These are phyloP conservation scores for Pseudopyrenochaeta lycopersici DNA, from an alignment of 2,329 filamentous ascomycete species.

Conservation along the genomic window DNA sequence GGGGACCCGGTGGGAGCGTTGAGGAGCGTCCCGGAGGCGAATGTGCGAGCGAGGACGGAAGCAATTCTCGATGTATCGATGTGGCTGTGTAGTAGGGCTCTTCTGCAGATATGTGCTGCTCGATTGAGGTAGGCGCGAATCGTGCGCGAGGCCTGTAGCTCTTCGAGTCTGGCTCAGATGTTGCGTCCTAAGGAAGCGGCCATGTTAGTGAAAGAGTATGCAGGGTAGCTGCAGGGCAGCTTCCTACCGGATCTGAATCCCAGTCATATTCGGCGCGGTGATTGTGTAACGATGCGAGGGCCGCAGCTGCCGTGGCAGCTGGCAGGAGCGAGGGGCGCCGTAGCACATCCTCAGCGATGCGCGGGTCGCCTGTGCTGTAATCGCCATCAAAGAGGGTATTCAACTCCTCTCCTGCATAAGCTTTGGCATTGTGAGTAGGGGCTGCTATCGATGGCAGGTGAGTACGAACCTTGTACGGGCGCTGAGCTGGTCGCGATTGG, in stretches of 20 bases:
- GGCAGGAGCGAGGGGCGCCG: conserved; percentile 68
- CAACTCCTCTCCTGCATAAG: conserved; percentile 65
- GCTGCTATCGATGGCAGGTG: conserved; percentile 37
- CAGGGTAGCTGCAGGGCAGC: conserved; percentile 17
- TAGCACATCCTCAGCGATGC: conserved; percentile 74
- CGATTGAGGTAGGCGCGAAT: conserved; percentile 59
- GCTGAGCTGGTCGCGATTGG: conserved; percentile 52
- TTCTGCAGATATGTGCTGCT: conserved; percentile 72
- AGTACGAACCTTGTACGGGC: conserved; percentile 44
- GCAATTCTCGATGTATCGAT: conserved; percentile 74
- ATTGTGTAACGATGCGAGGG: conserved; percentile 83
- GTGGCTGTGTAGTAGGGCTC: conserved; percentile 57
- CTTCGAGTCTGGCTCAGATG: conserved; percentile 51
- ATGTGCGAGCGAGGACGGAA: conserved; percentile 82
- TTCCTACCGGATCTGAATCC: conserved; percentile 49
- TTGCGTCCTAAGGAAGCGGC: conserved; percentile 41
- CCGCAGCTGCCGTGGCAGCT: conserved; percentile 82
- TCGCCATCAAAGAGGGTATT: conserved; percentile 74
- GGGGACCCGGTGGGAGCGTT: conserved; percentile 83
- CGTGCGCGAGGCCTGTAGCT: conserved; percentile 49
- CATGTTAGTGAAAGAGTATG: conserved; percentile 27
- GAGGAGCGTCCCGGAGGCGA: conserved; percentile 89
- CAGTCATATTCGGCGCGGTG: conserved; percentile 73
- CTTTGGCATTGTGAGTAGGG: conserved; percentile 46
- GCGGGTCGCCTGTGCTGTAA: conserved; percentile 71